A percentile compares a stretch with the other conserved stretches of the same genome.
Conservation (phyloP, 306 rosid genomes). For the Chamaecrista fasciculata region DNA sequence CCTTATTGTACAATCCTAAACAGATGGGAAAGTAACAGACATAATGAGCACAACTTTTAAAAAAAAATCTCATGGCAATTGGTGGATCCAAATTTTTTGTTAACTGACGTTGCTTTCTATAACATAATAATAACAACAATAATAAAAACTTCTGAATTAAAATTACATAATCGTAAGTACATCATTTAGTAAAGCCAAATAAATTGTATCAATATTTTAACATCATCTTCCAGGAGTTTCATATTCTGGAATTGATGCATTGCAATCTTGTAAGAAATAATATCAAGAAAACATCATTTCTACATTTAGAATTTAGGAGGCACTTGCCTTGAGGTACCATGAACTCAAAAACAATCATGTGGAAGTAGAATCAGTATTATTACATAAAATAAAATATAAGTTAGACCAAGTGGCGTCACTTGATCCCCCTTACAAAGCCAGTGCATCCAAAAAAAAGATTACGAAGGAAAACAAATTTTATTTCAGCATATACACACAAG, state of each 20-base stretch:
- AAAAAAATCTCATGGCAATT: constrained; percentile 19
- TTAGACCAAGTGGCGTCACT: not conserved
- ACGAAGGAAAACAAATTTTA: not conserved
- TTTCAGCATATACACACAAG: constrained; percentile 9
- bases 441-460: not conserved
- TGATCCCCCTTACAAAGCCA: not conserved
- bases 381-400: not conserved
- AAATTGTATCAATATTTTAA: not conserved
- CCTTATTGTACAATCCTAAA: constrained; percentile 90
- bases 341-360: not conserved
- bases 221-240: not conserved
- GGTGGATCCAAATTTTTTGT: not conserved
- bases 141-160: not conserved
- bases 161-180: not conserved
- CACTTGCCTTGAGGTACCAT: not conserved
- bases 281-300: constrained; percentile 1
- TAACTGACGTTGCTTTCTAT: not conserved
- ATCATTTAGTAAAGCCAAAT: not conserved
- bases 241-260: not conserved
- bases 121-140: not conserved
- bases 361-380: not conserved
- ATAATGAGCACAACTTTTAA: constrained; percentile 26
- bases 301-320: not conserved
- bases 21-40: constrained; percentile 26
- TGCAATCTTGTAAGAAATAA: not conserved